Conservation (phyloP, 1,284 basidiomycete species). For the Rhizoctonia solani region DNA sequence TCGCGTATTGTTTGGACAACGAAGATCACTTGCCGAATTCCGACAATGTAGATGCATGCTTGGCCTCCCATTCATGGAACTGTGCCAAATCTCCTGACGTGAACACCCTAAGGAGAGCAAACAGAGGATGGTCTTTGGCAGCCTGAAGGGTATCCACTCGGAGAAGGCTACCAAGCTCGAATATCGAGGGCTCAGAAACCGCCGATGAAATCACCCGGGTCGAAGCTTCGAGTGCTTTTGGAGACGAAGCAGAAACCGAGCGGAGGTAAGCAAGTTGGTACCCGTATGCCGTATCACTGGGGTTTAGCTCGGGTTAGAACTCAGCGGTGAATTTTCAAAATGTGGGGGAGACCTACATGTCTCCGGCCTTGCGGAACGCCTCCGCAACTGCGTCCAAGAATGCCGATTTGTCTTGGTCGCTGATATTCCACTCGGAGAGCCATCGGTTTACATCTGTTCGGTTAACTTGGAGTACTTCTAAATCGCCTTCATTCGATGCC, state of each 20-base stretch:
- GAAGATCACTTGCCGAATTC: conserved; percentile 42
- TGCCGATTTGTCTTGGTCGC: conserved; percentile 64
- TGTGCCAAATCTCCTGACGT: conserved; percentile 67
- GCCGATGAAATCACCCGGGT: conserved; percentile 67
- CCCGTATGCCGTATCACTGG: conserved; percentile 63
- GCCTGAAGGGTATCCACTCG: conserved; percentile 72
- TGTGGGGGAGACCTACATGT: conserved; percentile 55
- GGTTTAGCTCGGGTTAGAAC: conserved; percentile 43
- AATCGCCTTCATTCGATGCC: conserved; percentile 67
- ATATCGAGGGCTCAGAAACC: conserved; percentile 68
- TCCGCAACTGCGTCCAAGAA: conserved; percentile 73
- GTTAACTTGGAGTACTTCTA: conserved; percentile 68
- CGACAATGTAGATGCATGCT: conserved; percentile 57
- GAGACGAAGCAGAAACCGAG: conserved; percentile 59
- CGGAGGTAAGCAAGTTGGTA: conserved; percentile 66
- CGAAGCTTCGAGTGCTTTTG: conserved; percentile 57
- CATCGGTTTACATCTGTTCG: conserved; percentile 69
- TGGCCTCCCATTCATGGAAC: conserved; percentile 64
- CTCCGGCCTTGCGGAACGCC: conserved; percentile 60
- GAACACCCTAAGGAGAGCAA: conserved; percentile 72
- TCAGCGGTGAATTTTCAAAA: conserved; percentile 20
- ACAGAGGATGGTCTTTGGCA: conserved; percentile 68
- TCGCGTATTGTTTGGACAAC: not conserved
- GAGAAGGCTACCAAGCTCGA: conserved; percentile 83
- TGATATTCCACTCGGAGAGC: conserved; percentile 76